Evolutionary conservation across 106 monocot genomes (phyloP).

Genomic region (Dendrobium chrysotoxum): DNA sequence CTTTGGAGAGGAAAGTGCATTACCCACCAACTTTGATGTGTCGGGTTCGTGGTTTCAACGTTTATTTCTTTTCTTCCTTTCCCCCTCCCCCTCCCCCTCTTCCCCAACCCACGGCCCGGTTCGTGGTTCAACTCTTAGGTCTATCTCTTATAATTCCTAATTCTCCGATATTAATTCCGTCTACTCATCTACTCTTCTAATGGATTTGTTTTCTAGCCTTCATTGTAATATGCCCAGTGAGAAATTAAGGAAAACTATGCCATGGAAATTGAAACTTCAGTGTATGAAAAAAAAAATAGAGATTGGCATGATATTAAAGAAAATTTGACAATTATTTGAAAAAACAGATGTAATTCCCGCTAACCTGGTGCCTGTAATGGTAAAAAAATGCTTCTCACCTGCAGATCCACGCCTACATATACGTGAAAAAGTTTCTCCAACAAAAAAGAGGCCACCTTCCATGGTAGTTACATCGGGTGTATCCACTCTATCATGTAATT

Average conservation of each 20-base stretch:
- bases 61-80: no score
- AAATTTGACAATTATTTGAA: background rate
- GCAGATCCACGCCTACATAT: conserved; percentile 86
- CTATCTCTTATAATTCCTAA: background rate
- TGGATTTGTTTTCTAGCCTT: background rate
- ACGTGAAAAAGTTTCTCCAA: conserved; percentile 72
- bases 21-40: no score
- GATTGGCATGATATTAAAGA: background rate
- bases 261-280: background rate
- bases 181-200: background rate
- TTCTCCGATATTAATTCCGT: background rate
- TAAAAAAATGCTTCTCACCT: conserved; percentile 26
- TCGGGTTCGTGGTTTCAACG: no score
- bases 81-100: no score
- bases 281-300: background rate
- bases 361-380: background rate
- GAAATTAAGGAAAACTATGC: background rate
- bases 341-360: background rate
- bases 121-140: background rate
- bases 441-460: conserved; percentile 47
- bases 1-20: no score
- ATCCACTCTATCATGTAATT: conserved; percentile 18
- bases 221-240: background rate
- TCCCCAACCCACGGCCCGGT: no score
- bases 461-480: conserved; percentile 7